These are phyloP conservation scores for Lizonia empirigonia DNA, from an alignment of 2,329 filamentous ascomycete genomes.

Conservation along the genomic window DNA sequence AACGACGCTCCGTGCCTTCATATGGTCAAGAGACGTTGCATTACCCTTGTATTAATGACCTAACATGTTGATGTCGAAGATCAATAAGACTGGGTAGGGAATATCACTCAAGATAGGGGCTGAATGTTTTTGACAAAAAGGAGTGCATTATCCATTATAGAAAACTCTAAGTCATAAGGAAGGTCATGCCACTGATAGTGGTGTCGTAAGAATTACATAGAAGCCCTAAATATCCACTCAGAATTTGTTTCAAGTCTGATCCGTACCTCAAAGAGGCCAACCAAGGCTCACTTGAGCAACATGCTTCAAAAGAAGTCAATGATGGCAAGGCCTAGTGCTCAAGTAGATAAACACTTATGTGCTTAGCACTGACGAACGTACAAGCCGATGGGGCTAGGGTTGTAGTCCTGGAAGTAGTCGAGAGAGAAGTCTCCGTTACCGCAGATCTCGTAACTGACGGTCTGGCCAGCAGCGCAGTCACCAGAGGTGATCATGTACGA, in stretches of 20 bases:
- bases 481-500: constrained; percentile 60
- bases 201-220: neutral
- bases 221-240: neutral
- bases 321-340: constrained; percentile 11
- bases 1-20: too few species aligned
- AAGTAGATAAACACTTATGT: neutral
- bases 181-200: neutral
- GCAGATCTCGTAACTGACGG: constrained; percentile 60
- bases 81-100: too few species aligned
- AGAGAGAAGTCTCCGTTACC: constrained; percentile 57
- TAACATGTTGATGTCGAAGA: too few species aligned
- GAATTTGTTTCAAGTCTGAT: neutral
- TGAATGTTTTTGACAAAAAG: neutral
- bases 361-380: constrained; percentile 38
- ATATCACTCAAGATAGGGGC: too few species aligned
- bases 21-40: too few species aligned
- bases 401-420: constrained; percentile 69
- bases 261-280: neutral
- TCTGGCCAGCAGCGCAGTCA: constrained; percentile 60
- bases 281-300: constrained; percentile 14
- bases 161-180: constrained; percentile 7
- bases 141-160: constrained; percentile 9
- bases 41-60: too few species aligned
- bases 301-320: neutral
- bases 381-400: constrained; percentile 53